Evolutionary conservation across 2,329 filamentous ascomycete genomes (phyloP), one percentile per base, ranked within the genome.

Genomic region (Orbilia brochopaga): DNA sequence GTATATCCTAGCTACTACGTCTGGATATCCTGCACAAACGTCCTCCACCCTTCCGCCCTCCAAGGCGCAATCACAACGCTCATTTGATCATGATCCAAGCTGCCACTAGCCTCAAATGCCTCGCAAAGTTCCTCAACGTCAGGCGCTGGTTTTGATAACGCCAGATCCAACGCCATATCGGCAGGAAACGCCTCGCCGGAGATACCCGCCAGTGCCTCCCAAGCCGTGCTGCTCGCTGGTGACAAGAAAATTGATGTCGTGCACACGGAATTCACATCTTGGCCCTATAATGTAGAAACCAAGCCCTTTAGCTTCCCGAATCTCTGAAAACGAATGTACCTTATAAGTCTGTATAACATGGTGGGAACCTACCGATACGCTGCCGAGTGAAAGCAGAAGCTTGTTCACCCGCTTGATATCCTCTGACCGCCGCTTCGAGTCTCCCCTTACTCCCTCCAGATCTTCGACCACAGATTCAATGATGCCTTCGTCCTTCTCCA

Each of bases 61-160:
- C 93, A 97, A 4, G 94, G 94, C 40, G 92, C 90, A 75, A 95
- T 79, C 79, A 94, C 85, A 51, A 92, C 85, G 5, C 89, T 88
- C 74, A 85, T 85, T 79, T 96, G 89, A 21, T 90, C 88, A 83
- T 96, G 90, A 2, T 84, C 85, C 2, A 86, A 83, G 67, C 82
- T 85, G 0, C 89, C 88, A 0, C 89, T 92, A 0, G 89, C 88
- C 1, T 89, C 86, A 81, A 90, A 92, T 3, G 91, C 89, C 74
- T 82, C 82, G 1, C 90, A 86, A 61, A 97, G 79, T 69, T 91
- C 90, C 23, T 83, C 82, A 1, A 91, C 87, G 17, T 85, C 85
- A 11, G 96, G 80, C 1, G 83, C 80, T 0, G 91, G 90, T 56
- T 83, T 87, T 75, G 88, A 87, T 40, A 85, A 78, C 0, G 92